Base-by-base conservation (phyloP, 2,329 filamentous ascomycete species). In the Ophiostoma fasciatum region DNA sequence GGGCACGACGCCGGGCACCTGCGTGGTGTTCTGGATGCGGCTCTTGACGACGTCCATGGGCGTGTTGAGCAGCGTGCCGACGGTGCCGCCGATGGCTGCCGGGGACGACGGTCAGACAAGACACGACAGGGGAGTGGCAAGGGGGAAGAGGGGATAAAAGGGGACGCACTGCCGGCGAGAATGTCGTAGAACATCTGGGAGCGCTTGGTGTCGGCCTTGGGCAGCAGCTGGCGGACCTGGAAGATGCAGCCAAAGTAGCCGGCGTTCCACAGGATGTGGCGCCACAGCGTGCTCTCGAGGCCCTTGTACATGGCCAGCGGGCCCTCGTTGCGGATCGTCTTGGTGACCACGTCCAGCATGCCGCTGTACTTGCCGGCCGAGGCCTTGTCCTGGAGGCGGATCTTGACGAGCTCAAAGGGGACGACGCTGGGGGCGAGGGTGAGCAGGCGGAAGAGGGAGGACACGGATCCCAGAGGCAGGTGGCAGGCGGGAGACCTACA, bases 231-330 rank as follows among this genome's bases (percentile, higher is more conserved):
- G 54, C 87, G 81, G 44, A 96, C 83, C 63, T 98, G 90, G 75
- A 92, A 94, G 57, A 98, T 98, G 61, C 85, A 92, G 52, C 90
- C 90, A 58, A 98, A 98, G 71, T 94, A 94, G 40, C 87, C 88
- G 12, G 82, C 75, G 61, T 94, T 94, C 87, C 87, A 94, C 41
- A 69, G 60, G 38, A 68, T 53, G 48, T 98, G 90, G 45, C 90
- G 78, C 90, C 90, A 98, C 63, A 96, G 65, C 38, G 90, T 98
- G 42, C 82, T 88, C 65, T 98, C 90, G 32, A 98, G 75, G 39
- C 90, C 90, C 59, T 96, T 92, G 70, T 96, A 98, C 55, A 98
- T 68, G 41, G 88, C 83, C 44, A 96, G 66, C 13, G 78, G 62
- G 7, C 90, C 47, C 35, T 49, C 47, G 35, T 46, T 48, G 36